Conservation (phyloP, 768 basidiomycete species). For the Russula sp. region DNA sequence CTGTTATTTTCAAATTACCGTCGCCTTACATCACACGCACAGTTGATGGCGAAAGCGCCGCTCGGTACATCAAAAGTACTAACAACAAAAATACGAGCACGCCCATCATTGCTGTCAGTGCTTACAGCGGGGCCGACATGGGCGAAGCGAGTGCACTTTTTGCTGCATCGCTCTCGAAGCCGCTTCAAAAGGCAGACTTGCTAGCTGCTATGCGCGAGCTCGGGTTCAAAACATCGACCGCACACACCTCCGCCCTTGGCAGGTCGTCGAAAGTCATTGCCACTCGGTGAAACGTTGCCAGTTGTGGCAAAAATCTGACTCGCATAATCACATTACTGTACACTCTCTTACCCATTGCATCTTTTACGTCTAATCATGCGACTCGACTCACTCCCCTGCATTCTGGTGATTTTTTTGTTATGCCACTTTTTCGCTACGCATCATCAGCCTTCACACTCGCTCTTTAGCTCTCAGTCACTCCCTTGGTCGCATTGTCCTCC, state of each 20-base stretch:
- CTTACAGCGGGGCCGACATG: slow-evolving; percentile 68
- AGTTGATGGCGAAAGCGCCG: slow-evolving; percentile 96
- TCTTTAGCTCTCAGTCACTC: slow-evolving; percentile 5
- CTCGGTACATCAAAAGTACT: slow-evolving; percentile 94
- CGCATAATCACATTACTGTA: slow-evolving; percentile 10
- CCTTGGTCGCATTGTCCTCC: slow-evolving; percentile 11
- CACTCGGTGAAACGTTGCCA: slow-evolving; percentile 10
- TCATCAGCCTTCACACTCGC: slow-evolving; percentile 7
- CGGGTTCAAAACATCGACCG: slow-evolving; percentile 82
- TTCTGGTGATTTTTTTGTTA: slow-evolving; percentile 9
- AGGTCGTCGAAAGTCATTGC: slow-evolving; percentile 10
- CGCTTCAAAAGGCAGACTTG: slow-evolving; percentile 81
- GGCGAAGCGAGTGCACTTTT: slow-evolving; percentile 63
- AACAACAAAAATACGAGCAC: slow-evolving; percentile 92
- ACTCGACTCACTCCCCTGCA: neutral
- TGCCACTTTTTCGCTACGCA: slow-evolving; percentile 13
- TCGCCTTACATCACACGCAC: slow-evolving; percentile 15
- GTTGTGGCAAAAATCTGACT: neutral
- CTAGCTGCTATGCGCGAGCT: slow-evolving; percentile 73
- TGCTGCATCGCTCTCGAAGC: slow-evolving; percentile 79
- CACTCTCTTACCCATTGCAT: neutral
- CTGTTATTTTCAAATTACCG: slow-evolving; percentile 16
- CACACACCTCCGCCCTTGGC: slow-evolving; percentile 35
- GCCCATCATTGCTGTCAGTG: slow-evolving; percentile 88
- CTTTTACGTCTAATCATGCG: slow-evolving; percentile 5